These are phyloP conservation scores for Penicillium digitatum DNA, from an alignment of 2,329 filamentous ascomycete species.

Conservation along the genomic window DNA sequence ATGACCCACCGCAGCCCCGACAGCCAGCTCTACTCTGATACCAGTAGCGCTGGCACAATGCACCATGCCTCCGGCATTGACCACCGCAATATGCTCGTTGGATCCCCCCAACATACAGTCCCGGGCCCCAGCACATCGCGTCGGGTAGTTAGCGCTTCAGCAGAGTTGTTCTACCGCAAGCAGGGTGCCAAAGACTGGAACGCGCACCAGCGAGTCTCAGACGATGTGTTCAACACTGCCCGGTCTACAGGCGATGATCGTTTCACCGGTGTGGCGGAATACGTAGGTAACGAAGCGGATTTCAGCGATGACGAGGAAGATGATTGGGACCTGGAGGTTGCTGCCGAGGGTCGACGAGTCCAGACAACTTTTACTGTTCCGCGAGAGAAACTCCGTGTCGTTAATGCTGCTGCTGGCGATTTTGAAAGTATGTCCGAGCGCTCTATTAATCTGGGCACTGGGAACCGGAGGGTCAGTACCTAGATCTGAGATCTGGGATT, in stretches of 20 bases:
- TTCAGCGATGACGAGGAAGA: conserved; percentile 15
- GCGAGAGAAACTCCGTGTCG: conserved; percentile 78
- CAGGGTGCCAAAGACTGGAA: conserved; percentile 53
- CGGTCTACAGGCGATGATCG: conserved; percentile 26
- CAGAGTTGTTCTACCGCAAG: conserved; percentile 48
- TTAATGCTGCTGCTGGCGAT: conserved; percentile 62
- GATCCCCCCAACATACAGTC: conserved; percentile 7
- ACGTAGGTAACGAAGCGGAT: conserved; percentile 26
- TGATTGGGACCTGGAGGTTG: conserved; percentile 74
- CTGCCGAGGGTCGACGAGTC: conserved; percentile 66
- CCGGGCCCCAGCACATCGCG: conserved; percentile 33
- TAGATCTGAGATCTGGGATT: background rate
- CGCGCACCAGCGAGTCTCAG: conserved; percentile 31
- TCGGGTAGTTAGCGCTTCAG: conserved; percentile 48
- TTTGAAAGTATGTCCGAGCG: conserved; percentile 31
- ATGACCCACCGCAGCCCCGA: conserved; percentile 33
- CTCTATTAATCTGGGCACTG: conserved; percentile 21
- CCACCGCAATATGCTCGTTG: conserved; percentile 22
- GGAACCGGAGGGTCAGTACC: conserved; percentile 3
- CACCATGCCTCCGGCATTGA: conserved; percentile 30
- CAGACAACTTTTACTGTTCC: conserved; percentile 94
- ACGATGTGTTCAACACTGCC: conserved; percentile 15
- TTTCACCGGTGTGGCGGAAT: conserved; percentile 25
- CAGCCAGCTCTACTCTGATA: conserved; percentile 12
- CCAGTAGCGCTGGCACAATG: conserved; percentile 4